Evolutionary conservation across 805 yeast genomes (phyloP).

Genomic region (Wickerhamomyces canadensis): DNA sequence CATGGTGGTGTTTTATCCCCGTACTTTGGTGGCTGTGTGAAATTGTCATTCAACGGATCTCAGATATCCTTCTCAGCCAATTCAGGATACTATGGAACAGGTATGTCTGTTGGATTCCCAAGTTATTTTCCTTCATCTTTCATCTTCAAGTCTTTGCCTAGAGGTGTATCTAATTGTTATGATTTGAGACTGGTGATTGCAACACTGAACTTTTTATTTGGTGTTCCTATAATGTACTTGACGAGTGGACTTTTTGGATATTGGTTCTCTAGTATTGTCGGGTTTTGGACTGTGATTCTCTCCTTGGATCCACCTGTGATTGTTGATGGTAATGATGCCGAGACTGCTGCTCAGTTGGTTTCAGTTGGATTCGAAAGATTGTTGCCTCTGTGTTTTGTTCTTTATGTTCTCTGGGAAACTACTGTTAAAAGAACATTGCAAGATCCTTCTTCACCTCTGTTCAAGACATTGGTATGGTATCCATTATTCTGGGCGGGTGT

Average conservation of each 20-base stretch:
- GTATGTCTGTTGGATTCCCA: conserved; percentile 47
- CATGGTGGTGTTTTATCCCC: conserved; percentile 81
- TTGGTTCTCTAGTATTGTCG: conserved; percentile 58
- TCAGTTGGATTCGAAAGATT: conserved; percentile 71
- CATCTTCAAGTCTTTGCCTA: conserved; percentile 42
- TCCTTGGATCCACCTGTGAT: conserved; percentile 75
- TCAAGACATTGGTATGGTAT: conserved; percentile 51
- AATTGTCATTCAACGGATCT: conserved; percentile 50
- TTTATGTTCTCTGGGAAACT: conserved; percentile 63
- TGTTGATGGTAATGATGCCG: conserved; percentile 48
- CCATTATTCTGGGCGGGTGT: conserved; percentile 81
- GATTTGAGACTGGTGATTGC: conserved; percentile 65
- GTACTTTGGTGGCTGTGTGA: conserved; percentile 72
- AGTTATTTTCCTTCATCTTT: conserved; percentile 74
- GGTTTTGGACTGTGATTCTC: conserved; percentile 78
- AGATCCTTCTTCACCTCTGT: conserved; percentile 33
- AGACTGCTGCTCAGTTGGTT: conserved; percentile 52
- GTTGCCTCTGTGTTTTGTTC: conserved; percentile 66
- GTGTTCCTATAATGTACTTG: conserved; percentile 55
- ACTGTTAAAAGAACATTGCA: conserved; percentile 46
- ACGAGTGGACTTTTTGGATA: conserved; percentile 42
- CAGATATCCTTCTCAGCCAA: conserved; percentile 41
- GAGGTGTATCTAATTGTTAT: conserved; percentile 46
- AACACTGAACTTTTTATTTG: conserved; percentile 52
- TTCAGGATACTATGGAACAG: conserved; percentile 47